Evolutionary conservation across 768 basidiomycete genomes (phyloP), one percentile per base, ranked within the genome.

Genomic region (Mycena indigotica): DNA sequence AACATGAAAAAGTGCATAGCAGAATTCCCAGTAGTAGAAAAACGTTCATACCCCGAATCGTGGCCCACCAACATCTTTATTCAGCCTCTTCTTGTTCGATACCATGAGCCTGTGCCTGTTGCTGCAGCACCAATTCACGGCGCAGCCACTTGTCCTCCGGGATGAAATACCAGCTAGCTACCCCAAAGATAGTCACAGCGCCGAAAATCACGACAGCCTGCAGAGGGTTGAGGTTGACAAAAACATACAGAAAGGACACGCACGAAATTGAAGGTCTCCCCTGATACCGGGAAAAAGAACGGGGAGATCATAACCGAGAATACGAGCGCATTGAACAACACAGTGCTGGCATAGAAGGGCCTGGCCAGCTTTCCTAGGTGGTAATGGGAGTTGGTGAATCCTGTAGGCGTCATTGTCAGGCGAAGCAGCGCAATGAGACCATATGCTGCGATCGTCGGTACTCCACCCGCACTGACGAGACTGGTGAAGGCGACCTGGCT

Each of bases 401-500:
- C 75, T 62, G 87, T 70, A 12, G 87, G 91, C 1, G 94, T 95
- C 79, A 87, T 78, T n/a, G 83, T 83, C 19, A 95, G 72, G 28
- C 91, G 83, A 28, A 95, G 77, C 2, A 89, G 67, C 8, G 89
- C 84, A 57, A 95, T 93, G 41, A 95, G 77, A 0, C 86, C 91
- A 67, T 95, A 95, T 2, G 92, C 90, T 0, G 93, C 91, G 56
- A 94, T 93, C 2, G 90, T 94, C 1, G 93, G 94, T 2, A 93
- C 80, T 4, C 79, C 91, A 23, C 91, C 90, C 5, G 93, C 95
- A 12, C 91, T 94, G 39, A 95, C 83, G 58, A 96, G 79, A 15
- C 93, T 95, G 2, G 88, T 93, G 77, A 96, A 97, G 3, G 95
- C 94, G 32, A 95, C 95, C 65, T 89, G 86, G 66, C 90, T 92